These are phyloP conservation scores for Tetraselmis chui DNA, from an alignment of 139 green algal species.

Conservation along the genomic window DNA sequence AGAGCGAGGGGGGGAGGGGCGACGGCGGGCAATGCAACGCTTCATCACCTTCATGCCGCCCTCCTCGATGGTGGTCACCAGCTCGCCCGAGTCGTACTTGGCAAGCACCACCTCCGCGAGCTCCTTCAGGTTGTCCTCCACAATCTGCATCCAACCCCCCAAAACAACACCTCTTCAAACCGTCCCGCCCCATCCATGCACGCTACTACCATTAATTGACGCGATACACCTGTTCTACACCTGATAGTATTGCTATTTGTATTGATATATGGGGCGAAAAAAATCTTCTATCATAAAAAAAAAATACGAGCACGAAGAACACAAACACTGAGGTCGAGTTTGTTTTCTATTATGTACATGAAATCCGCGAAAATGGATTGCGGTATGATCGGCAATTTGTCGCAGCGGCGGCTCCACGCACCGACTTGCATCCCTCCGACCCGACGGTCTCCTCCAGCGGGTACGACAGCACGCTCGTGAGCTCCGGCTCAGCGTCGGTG, in stretches of 20 bases:
- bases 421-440: conserved; percentile 34
- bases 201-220: not conserved
- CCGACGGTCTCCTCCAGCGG: conserved; percentile 76
- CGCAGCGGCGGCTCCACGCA: conserved; percentile 9
- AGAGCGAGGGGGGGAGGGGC: too few species aligned
- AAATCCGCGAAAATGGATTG: too few species aligned
- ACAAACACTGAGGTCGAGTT: too few species aligned
- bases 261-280: not conserved
- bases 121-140: conserved; percentile 72
- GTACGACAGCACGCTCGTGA: conserved; percentile 73
- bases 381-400: not conserved
- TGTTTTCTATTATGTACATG: too few species aligned
- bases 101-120: conserved; percentile 65
- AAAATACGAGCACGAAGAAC: too few species aligned
- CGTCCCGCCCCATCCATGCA: not conserved
- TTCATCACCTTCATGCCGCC: conserved; percentile 66
- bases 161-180: conserved; percentile 7
- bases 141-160: conserved; percentile 25
- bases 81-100: conserved; percentile 66
- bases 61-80: conserved; percentile 57
- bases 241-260: not conserved
- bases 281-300: too few species aligned
- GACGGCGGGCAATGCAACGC: too few species aligned
- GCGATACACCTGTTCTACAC: conserved; percentile 1
- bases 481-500: conserved; percentile 49